These are phyloP conservation scores for Pseudopyricularia cyperi DNA, from an alignment of 2,329 filamentous ascomycete genomes.

Conservation along the genomic window DNA sequence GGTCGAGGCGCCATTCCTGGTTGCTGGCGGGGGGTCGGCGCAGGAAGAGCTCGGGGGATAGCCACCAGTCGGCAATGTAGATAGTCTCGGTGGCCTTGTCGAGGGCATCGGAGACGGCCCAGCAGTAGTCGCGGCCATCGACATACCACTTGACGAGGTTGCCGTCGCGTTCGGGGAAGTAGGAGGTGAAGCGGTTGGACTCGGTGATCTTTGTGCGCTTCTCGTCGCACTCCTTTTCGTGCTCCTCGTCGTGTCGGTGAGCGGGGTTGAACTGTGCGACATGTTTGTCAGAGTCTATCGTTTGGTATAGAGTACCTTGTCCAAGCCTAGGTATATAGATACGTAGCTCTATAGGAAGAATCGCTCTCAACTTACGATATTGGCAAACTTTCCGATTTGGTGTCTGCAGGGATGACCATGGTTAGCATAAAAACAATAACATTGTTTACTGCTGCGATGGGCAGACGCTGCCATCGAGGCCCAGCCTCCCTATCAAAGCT, in stretches of 20 bases:
- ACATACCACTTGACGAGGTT: conserved; percentile 97
- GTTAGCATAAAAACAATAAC: neutral
- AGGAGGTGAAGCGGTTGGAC: conserved; percentile 75
- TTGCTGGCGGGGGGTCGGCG: conserved; percentile 71
- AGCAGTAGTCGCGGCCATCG: conserved; percentile 89
- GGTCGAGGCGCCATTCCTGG: conserved; percentile 79
- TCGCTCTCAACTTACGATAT: conserved; percentile 37
- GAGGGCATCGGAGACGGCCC: conserved; percentile 81
- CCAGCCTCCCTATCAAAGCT: too few relatives aligned
- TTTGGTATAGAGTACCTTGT: neutral
- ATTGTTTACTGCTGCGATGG: neutral
- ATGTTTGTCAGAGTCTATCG: too few relatives aligned
- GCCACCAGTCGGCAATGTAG: conserved; percentile 96
- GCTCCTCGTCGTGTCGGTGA: conserved; percentile 86
- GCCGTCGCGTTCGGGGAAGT: conserved; percentile 72
- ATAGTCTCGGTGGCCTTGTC: conserved; percentile 85
- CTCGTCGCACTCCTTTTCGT: conserved; percentile 71
- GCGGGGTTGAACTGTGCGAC: conserved; percentile 57
- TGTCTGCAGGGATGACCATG: conserved; percentile 22
- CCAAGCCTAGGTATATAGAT: neutral
- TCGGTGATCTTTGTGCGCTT: conserved; percentile 64
- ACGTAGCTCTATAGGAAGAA: too few relatives aligned
- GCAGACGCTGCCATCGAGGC: neutral
- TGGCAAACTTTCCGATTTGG: conserved; percentile 49
- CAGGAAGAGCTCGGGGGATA: conserved; percentile 78